Evolutionary conservation across 345 rosid genomes (phyloP), one percentile per base, ranked within the genome.

Genomic region (thale cress (Arabidopsis thaliana)): DNA sequence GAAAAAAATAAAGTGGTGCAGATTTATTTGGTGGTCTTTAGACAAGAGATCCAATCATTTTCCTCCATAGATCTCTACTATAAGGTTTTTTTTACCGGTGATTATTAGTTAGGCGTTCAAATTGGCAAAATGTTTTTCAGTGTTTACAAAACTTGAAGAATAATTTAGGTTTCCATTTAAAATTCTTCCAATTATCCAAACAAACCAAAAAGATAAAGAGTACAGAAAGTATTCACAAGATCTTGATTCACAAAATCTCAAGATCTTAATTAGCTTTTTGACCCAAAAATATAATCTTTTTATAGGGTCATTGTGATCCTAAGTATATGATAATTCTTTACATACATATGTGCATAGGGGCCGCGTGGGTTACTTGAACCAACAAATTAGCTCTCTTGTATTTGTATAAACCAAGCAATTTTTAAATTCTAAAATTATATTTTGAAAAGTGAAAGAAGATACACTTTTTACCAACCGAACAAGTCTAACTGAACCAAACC

Each of bases 211-310:
- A 9, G 1, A 22, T 14, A 22, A 45, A 0, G 6, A 7, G 0
- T 3, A 12, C 16, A 8, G 5, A 56, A 32, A 33, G 5, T 6
- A 65, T 10, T 34, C 7, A 7, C 1, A 25, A 46, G 59, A 56
- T 56, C 59, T 34, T 10, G 45, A 64, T 65, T 46, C 56, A 44
- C 65, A 42, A 44, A 42, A 44, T 55, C 56, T 60, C 20, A 65
- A 55, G 28, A 73, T 52, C 64, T 64, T 56, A 28, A 28, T 28
- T 28, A 55, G 48, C 57, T 56, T 65, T 45, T 33, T 30, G 12
- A 37, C 51, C 30, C 10, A 38, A 40, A 0, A n/a, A 37, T 45
- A 10, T 41, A 40, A 12, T 42, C 7, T 46, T 37, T 36, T 71
- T 22, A 7, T 49, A 23, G 32, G 32, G 41, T 71, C 59, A 60